A percentile compares a stretch with the other conserved stretches of the same genome.
These are phyloP conservation scores for Quercus alba DNA, from an alignment of 306 rosid genomes.

Conservation along the genomic window DNA sequence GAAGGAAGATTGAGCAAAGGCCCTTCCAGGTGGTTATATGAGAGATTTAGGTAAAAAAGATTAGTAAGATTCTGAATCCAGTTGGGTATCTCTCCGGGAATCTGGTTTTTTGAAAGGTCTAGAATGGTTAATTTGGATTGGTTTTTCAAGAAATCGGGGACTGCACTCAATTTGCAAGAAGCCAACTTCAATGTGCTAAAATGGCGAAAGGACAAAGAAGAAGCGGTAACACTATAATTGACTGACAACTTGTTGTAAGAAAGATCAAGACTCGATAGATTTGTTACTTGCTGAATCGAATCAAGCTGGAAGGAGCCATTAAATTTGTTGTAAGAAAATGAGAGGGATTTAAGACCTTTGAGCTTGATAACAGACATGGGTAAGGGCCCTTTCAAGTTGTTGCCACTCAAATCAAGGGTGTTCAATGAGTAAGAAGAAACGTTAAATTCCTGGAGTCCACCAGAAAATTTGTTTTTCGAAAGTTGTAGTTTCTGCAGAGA, in stretches of 20 bases:
- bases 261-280: conserved; percentile 36
- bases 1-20: neutral
- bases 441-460: neutral
- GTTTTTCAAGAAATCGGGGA: conserved; percentile 36
- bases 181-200: conserved; percentile 20
- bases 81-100: conserved; percentile 21
- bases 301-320: conserved; percentile 20
- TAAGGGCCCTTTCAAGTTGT: conserved; percentile 36
- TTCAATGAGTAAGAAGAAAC: neutral
- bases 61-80: conserved; percentile 17
- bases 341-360: neutral
- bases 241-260: too few species aligned
- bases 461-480: conserved; percentile 12
- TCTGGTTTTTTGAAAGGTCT: conserved; percentile 49
- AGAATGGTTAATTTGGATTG: neutral
- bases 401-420: conserved; percentile 1
- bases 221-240: too few species aligned
- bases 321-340: conserved; percentile 43
- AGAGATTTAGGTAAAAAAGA: neutral
- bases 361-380: conserved; percentile 17
- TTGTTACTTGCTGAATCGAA: neutral
- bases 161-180: too few species aligned
- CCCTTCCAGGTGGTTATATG: neutral
- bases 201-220: conserved; percentile 12
- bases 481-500: conserved; percentile 19